Base-by-base conservation (phyloP, 768 basidiomycete species). In the Rossbeevera mucosa region DNA sequence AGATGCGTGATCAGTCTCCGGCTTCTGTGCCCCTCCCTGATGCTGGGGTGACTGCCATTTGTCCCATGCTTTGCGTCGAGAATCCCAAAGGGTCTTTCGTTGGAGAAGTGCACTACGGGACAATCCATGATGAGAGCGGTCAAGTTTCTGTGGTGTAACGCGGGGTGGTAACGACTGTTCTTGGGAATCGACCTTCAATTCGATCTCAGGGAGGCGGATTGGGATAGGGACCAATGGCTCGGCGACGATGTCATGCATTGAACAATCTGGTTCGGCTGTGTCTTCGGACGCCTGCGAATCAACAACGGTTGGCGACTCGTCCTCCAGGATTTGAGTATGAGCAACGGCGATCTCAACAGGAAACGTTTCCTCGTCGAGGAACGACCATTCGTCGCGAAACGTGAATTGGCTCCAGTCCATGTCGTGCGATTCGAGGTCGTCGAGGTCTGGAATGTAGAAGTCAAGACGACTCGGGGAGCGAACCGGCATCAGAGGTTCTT, bases 21-120 rank as follows among this genome's bases (percentile, higher is more conserved):
- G 44, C 28, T 22, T 45, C 20, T 49, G 43, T 28, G 51, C 13
- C 25, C 46, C 41, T 16, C 47, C 42, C 41, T 52, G 58, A 50
- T 48, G 53, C 36, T 43, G 25, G 31, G 48, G 53, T 48, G 59
- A 57, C 40, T 63, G 61, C 61, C 72, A 72, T 36, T 71, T 74
- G 22, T 69, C 65, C 78, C 77, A 81, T 47, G 76, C 73, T 44
- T 79, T 79, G 51, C 79, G 76, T 18, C 82, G 79, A 6, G 73
- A 62, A 31, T 72, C 69, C 86, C 86, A 88, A 57, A 88, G 76
- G 64, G 70, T 78, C 61, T 85, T 87, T 57, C 79, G 66, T 59
- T 85, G 77, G 13, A 74, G 68, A 30, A 88, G 74, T 2, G 81
- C 80, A 53, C 76, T 78, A 16, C 79, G 78, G 12, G 85, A 87